Conservation (phyloP, 2,329 filamentous ascomycete species). For the Lojkania enalia region DNA sequence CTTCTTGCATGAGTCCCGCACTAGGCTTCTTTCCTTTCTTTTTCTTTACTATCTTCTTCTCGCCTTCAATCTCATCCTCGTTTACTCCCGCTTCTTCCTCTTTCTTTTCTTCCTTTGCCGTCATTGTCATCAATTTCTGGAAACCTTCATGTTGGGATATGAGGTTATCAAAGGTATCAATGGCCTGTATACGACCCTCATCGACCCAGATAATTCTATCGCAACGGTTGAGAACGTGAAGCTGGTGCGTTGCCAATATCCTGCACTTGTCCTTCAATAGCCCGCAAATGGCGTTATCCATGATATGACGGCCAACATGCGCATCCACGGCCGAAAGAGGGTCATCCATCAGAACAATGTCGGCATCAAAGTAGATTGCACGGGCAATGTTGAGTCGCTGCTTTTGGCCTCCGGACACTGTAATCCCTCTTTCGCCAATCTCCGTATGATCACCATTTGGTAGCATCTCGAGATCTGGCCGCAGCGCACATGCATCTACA, state of each 20-base stretch:
- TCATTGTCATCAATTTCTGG: constrained; percentile 78
- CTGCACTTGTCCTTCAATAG: constrained; percentile 86
- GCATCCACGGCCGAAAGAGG: constrained; percentile 61
- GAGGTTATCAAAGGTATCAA: constrained; percentile 88
- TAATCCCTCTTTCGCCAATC: constrained; percentile 94
- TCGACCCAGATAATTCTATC: constrained; percentile 95
- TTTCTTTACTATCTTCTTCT: constrained; percentile 58
- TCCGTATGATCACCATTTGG: constrained; percentile 86
- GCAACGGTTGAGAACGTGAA: constrained; percentile 88
- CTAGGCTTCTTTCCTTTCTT: constrained; percentile 52
- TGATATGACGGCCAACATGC: constrained; percentile 71
- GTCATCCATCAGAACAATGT: constrained; percentile 67
- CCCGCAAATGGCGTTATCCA: constrained; percentile 91
- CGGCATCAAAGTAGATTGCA: constrained; percentile 67
- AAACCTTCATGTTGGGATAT: constrained; percentile 81
- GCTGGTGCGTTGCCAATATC: constrained; percentile 90
- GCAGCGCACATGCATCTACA: constrained; percentile 82
- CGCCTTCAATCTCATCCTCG: constrained; percentile 56
- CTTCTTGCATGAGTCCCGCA: constrained; percentile 70
- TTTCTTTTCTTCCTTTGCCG: constrained; percentile 63
- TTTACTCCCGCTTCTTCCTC: constrained; percentile 53
- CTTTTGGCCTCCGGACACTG: constrained; percentile 92
- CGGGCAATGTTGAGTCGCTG: constrained; percentile 93
- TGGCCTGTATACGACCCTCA: constrained; percentile 76
- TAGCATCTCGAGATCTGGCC: constrained; percentile 89